phyloP scores from a whole-genome alignment of 768 basidiomycete species.

The Chalciporus chontae region DNA sequence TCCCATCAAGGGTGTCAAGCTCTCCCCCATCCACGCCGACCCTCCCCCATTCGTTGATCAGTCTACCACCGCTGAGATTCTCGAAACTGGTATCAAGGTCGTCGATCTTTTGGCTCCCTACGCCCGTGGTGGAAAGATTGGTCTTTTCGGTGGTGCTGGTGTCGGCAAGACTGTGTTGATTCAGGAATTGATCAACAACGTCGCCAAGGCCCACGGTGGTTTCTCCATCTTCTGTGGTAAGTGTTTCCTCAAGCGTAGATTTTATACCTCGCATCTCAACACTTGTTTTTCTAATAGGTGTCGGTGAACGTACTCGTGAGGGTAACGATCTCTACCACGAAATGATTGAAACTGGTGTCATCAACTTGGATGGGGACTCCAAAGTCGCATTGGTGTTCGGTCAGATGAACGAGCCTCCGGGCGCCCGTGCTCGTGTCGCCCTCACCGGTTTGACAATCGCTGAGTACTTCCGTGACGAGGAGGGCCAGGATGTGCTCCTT shows the following conservation, averaged over 20 bases:
- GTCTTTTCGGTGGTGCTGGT: constrained; percentile 99
- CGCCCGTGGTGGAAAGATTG: constrained; percentile 99
- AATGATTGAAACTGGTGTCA: constrained; percentile 99
- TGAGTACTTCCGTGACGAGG: constrained; percentile 99
- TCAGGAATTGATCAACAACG: constrained; percentile 99
- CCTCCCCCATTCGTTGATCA: constrained; percentile 98
- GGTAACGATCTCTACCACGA: constrained; percentile 99
- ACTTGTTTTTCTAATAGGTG: constrained; percentile 52
- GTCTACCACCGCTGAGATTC: constrained; percentile 96
- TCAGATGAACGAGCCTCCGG: constrained; percentile 99
- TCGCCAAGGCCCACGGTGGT: constrained; percentile 99
- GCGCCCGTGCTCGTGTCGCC: constrained; percentile 99
- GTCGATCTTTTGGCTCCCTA: constrained; percentile 99
- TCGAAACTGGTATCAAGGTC: constrained; percentile 99
- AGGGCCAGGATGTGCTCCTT: constrained; percentile 99
- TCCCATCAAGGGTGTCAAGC: constrained; percentile 93
- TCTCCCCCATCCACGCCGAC: constrained; percentile 92
- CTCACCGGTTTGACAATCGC: constrained; percentile 99
- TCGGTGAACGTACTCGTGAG: constrained; percentile 99
- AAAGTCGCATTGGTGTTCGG: constrained; percentile 99
- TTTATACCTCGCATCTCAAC: neutral
- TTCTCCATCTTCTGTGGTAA: constrained; percentile 98
- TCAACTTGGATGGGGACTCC: constrained; percentile 99
- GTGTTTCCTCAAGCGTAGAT: constrained; percentile 15
- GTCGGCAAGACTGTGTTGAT: constrained; percentile 99